A percentile compares a stretch with the other conserved stretches of the same genome.
Evolutionary conservation across 139 green algal genomes (phyloP).

Genomic region (Chlamydomonas applanata): DNA sequence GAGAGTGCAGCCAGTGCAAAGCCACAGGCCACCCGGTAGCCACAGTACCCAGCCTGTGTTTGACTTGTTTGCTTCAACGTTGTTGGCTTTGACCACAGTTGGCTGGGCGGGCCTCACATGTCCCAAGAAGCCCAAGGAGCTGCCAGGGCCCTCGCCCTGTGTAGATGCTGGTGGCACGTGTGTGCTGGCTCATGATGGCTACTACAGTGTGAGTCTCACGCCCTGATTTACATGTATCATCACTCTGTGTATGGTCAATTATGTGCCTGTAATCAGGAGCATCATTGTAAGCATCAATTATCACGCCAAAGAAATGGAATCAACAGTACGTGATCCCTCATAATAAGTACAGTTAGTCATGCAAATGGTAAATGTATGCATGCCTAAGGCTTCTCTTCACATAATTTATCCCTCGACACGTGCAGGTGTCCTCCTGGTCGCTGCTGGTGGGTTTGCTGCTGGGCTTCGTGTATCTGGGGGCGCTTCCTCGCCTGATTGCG

Average conservation of each 20-base stretch:
- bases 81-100: background rate
- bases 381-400: too few relatives aligned
- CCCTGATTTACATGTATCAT: too few relatives aligned
- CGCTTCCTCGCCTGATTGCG: constrained; percentile 25
- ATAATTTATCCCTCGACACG: too few relatives aligned
- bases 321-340: too few relatives aligned
- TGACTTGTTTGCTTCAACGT: background rate
- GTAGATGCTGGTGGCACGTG: constrained; percentile 42
- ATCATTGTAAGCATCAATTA: too few relatives aligned
- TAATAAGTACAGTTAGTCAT: too few relatives aligned
- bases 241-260: too few relatives aligned
- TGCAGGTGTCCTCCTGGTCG: background rate
- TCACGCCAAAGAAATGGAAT: too few relatives aligned
- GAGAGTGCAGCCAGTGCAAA: background rate
- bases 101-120: constrained; percentile 1
- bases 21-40: too few relatives aligned
- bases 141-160: background rate
- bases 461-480: constrained; percentile 19
- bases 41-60: too few relatives aligned
- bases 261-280: too few relatives aligned
- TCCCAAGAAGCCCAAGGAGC: constrained; percentile 19
- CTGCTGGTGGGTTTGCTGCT: constrained; percentile 47
- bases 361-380: too few relatives aligned
- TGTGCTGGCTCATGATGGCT: constrained; percentile 57
- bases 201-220: constrained; percentile 53